These are phyloP conservation scores for Penicillium cataractarum DNA, from an alignment of 495 filamentous ascomycete species.

Conservation along the genomic window DNA sequence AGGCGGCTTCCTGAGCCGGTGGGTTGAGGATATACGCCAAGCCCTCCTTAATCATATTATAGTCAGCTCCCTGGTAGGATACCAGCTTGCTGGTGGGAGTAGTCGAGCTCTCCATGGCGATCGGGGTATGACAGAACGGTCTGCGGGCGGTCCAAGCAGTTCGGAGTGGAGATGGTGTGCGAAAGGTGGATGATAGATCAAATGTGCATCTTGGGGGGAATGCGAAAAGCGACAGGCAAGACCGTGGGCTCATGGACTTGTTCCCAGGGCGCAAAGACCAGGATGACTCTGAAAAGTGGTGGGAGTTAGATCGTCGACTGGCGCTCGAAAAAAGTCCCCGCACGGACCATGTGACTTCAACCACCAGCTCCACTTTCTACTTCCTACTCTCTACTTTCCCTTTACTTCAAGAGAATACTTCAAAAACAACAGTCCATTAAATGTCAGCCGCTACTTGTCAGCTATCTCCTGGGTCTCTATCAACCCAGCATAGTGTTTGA, in stretches of 20 bases:
- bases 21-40: constrained; percentile 67
- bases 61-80: constrained; percentile 53
- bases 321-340: constrained; percentile 20
- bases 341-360: constrained; percentile 23
- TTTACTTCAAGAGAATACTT: too few relatives aligned
- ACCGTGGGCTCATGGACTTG: constrained; percentile 20
- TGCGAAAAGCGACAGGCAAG: constrained; percentile 4
- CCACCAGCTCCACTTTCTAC: not conserved
- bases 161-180: constrained; percentile 2
- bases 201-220: constrained; percentile 19
- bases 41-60: constrained; percentile 70
- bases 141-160: not conserved
- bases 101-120: constrained; percentile 25
- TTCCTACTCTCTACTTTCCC: not conserved
- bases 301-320: constrained; percentile 3
- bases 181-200: constrained; percentile 1
- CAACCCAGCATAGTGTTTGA: not conserved
- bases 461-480: not conserved
- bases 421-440: too few relatives aligned
- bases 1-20: constrained; percentile 48
- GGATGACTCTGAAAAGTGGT: not conserved
- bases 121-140: constrained; percentile 15
- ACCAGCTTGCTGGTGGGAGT: constrained; percentile 27
- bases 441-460: not conserved
- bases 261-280: not conserved